Evolutionary conservation across 2,329 filamentous ascomycete species (phyloP), one percentile per base, ranked within the genome.

Genomic region (Venturia pyrina): DNA sequence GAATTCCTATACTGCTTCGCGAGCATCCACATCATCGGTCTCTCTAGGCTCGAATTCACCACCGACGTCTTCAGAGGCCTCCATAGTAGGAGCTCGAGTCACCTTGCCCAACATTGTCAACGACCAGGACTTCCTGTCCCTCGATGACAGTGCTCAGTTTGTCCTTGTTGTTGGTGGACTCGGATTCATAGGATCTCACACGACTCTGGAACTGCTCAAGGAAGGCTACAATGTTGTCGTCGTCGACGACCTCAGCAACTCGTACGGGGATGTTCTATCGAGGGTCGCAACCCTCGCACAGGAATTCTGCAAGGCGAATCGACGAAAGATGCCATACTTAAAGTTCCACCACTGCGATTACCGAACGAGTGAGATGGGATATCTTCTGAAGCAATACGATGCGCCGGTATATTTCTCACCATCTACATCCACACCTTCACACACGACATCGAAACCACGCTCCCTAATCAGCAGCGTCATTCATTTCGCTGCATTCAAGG

Each of bases 401-500:
- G 53, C 53, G 5, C 53, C 53, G n/a, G 53, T 59, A 13, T 59
- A 59, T 59, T 59, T 59, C n/a, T 59, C 53, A 19, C 53, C 53
- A 6, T 59, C 53, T 1, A 59, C 19, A n/a, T 2, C 32, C 19
- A 59, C 32, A 24, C 53, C 28, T 10, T 37, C 53, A 8, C n/a
- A 21, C 15, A 37, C 32, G 19, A 34, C 15, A 37, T 37, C 53
- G 15, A 37, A 21, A 59, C 15, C 32, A 1, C 53, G 28, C 28
- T 59, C 53, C 32, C 53, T 19, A 8, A 86, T 88, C 68, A 76
- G 78, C 0, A 86, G 85, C 0, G 85, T 89, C 21, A 87, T 89
- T 66, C 87, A 89, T 71, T 89, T 89, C 69, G 87, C 87, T 19
- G 87, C 87, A 1, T 84, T 84, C 78, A 89, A 89, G 72, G 85